Evolutionary conservation across 306 rosid species (phyloP).

Genomic region (Morella rubra): DNA sequence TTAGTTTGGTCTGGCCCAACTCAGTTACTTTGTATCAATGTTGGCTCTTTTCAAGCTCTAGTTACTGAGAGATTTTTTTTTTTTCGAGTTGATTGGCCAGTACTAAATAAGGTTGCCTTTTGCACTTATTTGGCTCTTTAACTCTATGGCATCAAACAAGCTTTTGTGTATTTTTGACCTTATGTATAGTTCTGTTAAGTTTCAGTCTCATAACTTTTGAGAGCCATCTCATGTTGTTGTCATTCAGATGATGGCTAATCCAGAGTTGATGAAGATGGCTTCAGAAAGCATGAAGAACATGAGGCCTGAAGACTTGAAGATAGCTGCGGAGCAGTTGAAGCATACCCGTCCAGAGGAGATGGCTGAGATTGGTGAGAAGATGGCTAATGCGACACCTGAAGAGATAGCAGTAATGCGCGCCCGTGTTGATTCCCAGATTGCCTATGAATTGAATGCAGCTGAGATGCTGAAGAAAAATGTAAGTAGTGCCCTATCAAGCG

Average conservation of each 20-base stretch:
- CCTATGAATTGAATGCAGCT: constrained; percentile 72
- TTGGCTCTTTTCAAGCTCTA: background rate
- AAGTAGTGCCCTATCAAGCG: background rate
- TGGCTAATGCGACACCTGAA: constrained; percentile 80
- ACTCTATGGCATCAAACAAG: background rate
- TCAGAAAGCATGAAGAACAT: constrained; percentile 90
- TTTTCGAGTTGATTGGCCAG: background rate
- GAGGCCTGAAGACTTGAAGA: constrained; percentile 73
- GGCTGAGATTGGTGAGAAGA: constrained; percentile 91
- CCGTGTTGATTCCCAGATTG: constrained; percentile 63
- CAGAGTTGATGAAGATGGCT: constrained; percentile 89
- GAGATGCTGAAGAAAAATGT: constrained; percentile 90
- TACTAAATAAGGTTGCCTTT: background rate
- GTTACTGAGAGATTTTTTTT: background rate
- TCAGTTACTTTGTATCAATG: background rate
- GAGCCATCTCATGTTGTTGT: constrained; percentile 10
- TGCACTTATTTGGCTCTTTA: background rate
- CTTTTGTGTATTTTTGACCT: background rate
- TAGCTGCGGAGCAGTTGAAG: constrained; percentile 88
- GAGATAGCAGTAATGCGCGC: constrained; percentile 77
- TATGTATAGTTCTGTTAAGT: constrained; percentile 4
- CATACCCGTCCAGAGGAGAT: constrained; percentile 88
- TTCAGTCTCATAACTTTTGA: constrained; percentile 4
- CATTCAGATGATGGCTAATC: constrained; percentile 92
- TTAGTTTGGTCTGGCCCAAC: background rate